These are phyloP conservation scores for Colletotrichum tanaceti DNA, from an alignment of 2,329 filamentous ascomycete species.

Conservation along the genomic window DNA sequence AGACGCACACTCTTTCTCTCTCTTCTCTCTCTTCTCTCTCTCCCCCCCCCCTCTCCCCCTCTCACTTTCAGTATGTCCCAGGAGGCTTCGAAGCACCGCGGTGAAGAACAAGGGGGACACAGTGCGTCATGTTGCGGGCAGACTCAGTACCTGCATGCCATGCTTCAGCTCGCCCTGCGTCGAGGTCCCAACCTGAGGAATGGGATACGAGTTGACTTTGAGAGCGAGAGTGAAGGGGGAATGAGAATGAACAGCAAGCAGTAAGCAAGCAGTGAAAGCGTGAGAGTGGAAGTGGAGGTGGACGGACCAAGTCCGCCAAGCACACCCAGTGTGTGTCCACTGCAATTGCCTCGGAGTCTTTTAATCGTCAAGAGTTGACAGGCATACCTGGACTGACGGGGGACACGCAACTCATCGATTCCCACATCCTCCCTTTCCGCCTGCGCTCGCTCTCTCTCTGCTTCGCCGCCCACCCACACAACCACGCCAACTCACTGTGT, in stretches of 20 bases:
- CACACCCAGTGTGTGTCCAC: background rate
- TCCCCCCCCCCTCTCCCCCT: too few relatives aligned
- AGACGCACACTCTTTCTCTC: background rate
- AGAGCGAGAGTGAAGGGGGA: background rate
- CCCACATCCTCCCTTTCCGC: conserved; percentile 6
- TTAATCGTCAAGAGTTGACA: background rate
- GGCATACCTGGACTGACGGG: conserved; percentile 22
- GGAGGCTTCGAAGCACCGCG: conserved; percentile 2
- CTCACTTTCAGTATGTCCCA: too few relatives aligned
- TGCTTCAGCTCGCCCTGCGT: conserved; percentile 35
- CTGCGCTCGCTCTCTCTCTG: background rate
- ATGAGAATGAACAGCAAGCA: background rate
- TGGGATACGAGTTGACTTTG: background rate
- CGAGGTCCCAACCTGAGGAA: conserved; percentile 27
- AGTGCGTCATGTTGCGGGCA: conserved; percentile 21
- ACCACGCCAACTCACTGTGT: background rate
- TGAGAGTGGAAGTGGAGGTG: conserved; percentile 7
- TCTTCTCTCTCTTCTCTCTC: too few relatives aligned
- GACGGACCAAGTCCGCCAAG: conserved; percentile 6
- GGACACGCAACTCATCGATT: conserved; percentile 27
- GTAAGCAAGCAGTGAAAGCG: background rate
- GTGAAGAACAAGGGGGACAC: conserved; percentile 30
- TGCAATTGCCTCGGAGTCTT: background rate
- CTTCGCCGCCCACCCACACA: background rate
- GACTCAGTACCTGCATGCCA: conserved; percentile 41